Evolutionary conservation across 495 filamentous ascomycete species (phyloP).

Genomic region (Staphylotrichum tortipilum): DNA sequence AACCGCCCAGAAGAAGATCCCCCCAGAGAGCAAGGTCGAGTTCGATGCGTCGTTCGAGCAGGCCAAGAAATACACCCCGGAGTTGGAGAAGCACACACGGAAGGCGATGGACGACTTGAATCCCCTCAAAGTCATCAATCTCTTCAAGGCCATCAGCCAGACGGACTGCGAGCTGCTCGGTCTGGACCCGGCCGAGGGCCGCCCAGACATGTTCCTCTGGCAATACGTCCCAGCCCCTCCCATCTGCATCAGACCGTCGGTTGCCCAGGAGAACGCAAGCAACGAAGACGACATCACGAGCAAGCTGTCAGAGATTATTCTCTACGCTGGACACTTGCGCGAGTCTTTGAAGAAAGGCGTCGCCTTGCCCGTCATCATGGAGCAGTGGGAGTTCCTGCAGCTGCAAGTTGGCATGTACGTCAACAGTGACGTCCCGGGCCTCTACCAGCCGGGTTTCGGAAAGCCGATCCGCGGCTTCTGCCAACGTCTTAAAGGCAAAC

Average conservation of each 20-base stretch:
- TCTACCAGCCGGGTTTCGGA: constrained; percentile 63
- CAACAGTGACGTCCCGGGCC: constrained; percentile 89
- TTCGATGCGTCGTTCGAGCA: constrained; percentile 79
- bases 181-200: constrained; percentile 73
- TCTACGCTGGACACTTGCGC: constrained; percentile 75
- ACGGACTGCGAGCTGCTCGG: constrained; percentile 86
- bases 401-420: constrained; percentile 94
- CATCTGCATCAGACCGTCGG: constrained; percentile 86
- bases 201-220: constrained; percentile 97
- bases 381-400: constrained; percentile 96
- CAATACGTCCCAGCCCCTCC: constrained; percentile 91
- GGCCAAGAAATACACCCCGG: constrained; percentile 61
- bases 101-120: constrained; percentile 94
- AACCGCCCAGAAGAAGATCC: constrained; percentile 70
- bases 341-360: constrained; percentile 72
- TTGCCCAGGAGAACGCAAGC: constrained; percentile 79
- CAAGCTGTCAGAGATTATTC: constrained; percentile 87
- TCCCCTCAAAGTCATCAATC: constrained; percentile 74
- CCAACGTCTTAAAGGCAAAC: constrained; percentile 91
- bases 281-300: constrained; percentile 96
- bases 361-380: constrained; percentile 82
- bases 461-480: constrained; percentile 88
- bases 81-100: constrained; percentile 81
- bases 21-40: constrained; percentile 65
- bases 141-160: constrained; percentile 80